phyloP scores from a whole-genome alignment of 306 rosid genomes.

The Cucumis hystrix region DNA sequence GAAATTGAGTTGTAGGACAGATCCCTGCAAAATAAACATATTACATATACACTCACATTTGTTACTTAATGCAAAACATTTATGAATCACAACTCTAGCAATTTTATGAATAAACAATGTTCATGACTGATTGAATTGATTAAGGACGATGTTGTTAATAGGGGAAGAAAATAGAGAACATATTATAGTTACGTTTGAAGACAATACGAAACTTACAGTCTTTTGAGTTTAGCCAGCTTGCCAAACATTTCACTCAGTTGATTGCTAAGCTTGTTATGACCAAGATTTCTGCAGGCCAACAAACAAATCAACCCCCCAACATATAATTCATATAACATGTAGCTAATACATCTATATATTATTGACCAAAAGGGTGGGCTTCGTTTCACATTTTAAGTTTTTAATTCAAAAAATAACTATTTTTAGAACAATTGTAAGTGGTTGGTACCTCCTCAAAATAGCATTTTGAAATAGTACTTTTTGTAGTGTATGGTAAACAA shows the following conservation, averaged over 20 bases:
- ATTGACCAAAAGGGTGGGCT: too few relatives aligned
- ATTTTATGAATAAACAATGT: too few relatives aligned
- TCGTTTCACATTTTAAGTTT: too few relatives aligned
- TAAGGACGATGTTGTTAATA: neutral
- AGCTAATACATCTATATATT: neutral
- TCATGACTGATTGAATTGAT: neutral
- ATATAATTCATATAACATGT: conserved; percentile 10
- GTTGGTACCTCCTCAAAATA: too few relatives aligned
- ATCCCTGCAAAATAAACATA: conserved; percentile 37
- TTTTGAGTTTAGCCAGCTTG: conserved; percentile 53
- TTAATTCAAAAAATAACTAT: too few relatives aligned
- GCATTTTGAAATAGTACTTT: too few relatives aligned
- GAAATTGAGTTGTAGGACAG: conserved; percentile 65
- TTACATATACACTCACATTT: neutral
- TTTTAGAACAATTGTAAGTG: too few relatives aligned
- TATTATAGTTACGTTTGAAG: neutral
- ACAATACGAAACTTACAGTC: conserved; percentile 34
- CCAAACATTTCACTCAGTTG: conserved; percentile 61
- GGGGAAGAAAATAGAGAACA: neutral
- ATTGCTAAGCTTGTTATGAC: conserved; percentile 53
- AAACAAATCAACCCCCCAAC: neutral
- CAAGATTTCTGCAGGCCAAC: conserved; percentile 54
- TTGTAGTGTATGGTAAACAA: too few relatives aligned
- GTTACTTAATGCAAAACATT: neutral
- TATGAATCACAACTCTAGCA: neutral